A percentile compares a stretch with the other conserved stretches of the same genome.
These are phyloP conservation scores for Metschnikowia drakensbergensis DNA, from an alignment of 805 yeast species.

Conservation along the genomic window DNA sequence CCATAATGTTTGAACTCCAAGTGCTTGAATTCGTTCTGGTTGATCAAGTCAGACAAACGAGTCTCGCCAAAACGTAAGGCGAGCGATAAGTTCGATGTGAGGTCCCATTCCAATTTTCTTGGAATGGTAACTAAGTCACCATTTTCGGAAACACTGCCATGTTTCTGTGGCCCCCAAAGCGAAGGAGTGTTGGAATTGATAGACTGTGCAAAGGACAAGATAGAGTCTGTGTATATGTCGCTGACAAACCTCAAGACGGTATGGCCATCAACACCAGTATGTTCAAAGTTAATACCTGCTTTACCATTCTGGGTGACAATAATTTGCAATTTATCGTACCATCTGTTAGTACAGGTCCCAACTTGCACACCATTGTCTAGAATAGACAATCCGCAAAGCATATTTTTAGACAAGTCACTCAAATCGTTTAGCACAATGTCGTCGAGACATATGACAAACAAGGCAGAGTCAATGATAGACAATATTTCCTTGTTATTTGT, in stretches of 20 bases:
- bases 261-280: constrained; percentile 95
- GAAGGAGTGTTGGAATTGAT: constrained; percentile 76
- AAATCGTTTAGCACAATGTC: constrained; percentile 63
- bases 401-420: constrained; percentile 70
- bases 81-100: constrained; percentile 69
- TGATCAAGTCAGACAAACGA: constrained; percentile 77
- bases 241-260: constrained; percentile 84
- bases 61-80: constrained; percentile 90
- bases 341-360: constrained; percentile 90
- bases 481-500: constrained; percentile 65
- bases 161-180: constrained; percentile 47
- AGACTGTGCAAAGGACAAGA: constrained; percentile 76
- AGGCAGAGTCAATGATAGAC: constrained; percentile 71
- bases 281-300: constrained; percentile 91
- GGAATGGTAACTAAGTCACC: constrained; percentile 58
- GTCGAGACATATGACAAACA: constrained; percentile 80
- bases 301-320: constrained; percentile 85
- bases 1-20: constrained; percentile 74
- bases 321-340: constrained; percentile 91
- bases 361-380: constrained; percentile 83
- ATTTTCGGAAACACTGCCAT: constrained; percentile 27
- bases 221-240: constrained; percentile 89
- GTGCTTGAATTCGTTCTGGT: constrained; percentile 83
- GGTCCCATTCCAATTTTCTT: constrained; percentile 83
- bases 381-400: constrained; percentile 80